Evolutionary conservation across 1,284 basidiomycete genomes (phyloP).

Genomic region (Flammula alnicola): DNA sequence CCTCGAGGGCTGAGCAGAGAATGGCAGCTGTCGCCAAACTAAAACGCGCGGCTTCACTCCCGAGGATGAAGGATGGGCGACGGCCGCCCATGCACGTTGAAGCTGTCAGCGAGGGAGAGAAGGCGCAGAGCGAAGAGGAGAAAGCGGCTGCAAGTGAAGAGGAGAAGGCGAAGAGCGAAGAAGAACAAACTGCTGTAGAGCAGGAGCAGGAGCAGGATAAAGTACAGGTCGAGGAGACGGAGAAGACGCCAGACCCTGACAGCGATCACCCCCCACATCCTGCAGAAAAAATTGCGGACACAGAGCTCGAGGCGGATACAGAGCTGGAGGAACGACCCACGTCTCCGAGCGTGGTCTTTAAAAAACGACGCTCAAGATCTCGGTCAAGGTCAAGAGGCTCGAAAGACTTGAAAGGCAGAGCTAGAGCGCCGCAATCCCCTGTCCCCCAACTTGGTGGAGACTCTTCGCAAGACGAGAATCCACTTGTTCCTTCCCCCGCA

Average conservation of each 20-base stretch:
- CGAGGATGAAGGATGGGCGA: conserved; percentile 85
- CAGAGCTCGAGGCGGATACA: conserved; percentile 38
- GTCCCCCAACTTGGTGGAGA: conserved; percentile 54
- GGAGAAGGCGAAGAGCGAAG: conserved; percentile 36
- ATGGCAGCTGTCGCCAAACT: conserved; percentile 88
- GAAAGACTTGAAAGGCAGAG: conserved; percentile 70
- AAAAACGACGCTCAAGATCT: conserved; percentile 73
- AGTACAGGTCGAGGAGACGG: conserved; percentile 15
- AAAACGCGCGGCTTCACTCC: conserved; percentile 87
- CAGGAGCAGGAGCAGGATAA: conserved; percentile 22
- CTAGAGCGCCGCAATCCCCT: conserved; percentile 49
- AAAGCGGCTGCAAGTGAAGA: conserved; percentile 39
- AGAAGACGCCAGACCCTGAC: conserved; percentile 26
- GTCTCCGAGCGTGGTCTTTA: conserved; percentile 43
- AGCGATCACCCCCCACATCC: conserved; percentile 18
- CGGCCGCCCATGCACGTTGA: conserved; percentile 83
- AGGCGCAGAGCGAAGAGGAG: conserved; percentile 57
- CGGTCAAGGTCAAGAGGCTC: conserved; percentile 77
- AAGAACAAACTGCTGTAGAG: conserved; percentile 28
- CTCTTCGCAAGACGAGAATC: conserved; percentile 72
- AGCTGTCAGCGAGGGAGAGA: conserved; percentile 78
- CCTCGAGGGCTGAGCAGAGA: conserved; percentile 59
- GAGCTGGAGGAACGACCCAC: conserved; percentile 35
- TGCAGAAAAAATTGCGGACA: conserved; percentile 29
- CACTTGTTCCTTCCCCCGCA: conserved; percentile 39